These are phyloP conservation scores for Colletotrichum sp. DNA, from an alignment of 2,329 filamentous ascomycete species.

Conservation along the genomic window DNA sequence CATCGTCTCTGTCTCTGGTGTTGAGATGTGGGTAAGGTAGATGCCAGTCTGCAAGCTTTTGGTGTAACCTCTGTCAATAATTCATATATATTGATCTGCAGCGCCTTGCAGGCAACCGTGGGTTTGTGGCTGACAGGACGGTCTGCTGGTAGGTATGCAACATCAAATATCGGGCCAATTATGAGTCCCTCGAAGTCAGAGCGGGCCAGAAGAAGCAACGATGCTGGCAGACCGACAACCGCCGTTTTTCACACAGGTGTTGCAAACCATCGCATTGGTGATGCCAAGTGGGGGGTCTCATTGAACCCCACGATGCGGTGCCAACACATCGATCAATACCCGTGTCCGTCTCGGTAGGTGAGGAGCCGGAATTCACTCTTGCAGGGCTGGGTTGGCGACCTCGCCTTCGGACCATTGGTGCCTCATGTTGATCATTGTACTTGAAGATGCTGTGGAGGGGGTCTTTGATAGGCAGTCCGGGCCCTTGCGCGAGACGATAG, in stretches of 20 bases:
- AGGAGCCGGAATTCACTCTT: neutral
- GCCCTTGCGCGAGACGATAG: neutral
- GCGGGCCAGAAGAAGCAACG: conserved; percentile 2
- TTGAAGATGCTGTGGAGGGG: neutral
- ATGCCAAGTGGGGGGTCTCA: neutral
- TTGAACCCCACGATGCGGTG: neutral
- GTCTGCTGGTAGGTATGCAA: neutral
- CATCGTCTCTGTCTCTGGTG: neutral
- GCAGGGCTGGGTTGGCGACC: neutral
- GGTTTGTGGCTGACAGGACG: neutral
- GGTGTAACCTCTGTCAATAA: neutral
- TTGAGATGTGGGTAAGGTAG: neutral
- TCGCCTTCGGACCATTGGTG: neutral
- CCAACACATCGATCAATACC: conserved; percentile 3
- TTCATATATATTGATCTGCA: conserved; percentile 13
- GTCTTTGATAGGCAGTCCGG: neutral
- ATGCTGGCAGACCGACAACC: neutral
- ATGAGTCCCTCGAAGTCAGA: neutral
- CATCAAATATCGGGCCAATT: neutral
- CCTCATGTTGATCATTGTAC: neutral
- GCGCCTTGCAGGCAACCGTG: conserved; percentile 4
- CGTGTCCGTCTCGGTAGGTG: neutral
- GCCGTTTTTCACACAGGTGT: neutral
- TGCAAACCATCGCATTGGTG: neutral
- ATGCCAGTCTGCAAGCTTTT: neutral